Percentiles rank a stretch among this genome's conserved stretches.
Evolutionary conservation across 306 rosid genomes (phyloP).

Genomic region (Sicyos baderoa): DNA sequence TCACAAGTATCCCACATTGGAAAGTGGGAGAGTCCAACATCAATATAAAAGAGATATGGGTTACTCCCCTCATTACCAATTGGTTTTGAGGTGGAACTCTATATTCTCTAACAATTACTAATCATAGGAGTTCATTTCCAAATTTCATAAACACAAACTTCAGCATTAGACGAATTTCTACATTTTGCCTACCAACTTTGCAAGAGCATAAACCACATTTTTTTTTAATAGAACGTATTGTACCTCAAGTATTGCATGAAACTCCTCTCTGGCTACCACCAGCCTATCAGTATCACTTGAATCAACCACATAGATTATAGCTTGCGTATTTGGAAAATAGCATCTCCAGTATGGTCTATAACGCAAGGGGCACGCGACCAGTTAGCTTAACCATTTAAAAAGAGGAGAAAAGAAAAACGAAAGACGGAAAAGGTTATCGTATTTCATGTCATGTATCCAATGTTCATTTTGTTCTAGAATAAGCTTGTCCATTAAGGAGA

Average conservation of each 20-base stretch:
- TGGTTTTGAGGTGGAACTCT: no score
- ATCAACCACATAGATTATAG: slow-evolving; percentile 89
- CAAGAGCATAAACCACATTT: no score
- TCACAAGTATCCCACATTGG: no score
- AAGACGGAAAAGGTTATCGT: background rate
- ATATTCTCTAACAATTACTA: no score
- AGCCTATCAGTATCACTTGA: slow-evolving; percentile 92
- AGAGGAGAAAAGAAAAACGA: slow-evolving; percentile 1
- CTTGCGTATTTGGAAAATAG: slow-evolving; percentile 98
- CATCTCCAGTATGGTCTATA: slow-evolving; percentile 98
- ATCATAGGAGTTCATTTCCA: background rate
- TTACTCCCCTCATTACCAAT: no score
- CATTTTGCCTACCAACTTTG: background rate
- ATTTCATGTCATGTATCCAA: no score
- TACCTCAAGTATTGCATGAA: slow-evolving; percentile 95
- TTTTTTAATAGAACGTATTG: slow-evolving; percentile 2
- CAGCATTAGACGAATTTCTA: background rate
- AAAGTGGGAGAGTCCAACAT: no score
- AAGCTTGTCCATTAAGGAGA: no score
- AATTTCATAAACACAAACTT: slow-evolving; percentile 5
- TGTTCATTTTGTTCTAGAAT: no score
- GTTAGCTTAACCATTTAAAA: slow-evolving; percentile 2
- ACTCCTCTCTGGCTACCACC: slow-evolving; percentile 90
- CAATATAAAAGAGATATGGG: no score
- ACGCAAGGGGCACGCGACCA: slow-evolving; percentile 14